These are phyloP conservation scores for Pulveroboletus sp. DNA, from an alignment of 768 basidiomycete genomes.

Conservation along the genomic window DNA sequence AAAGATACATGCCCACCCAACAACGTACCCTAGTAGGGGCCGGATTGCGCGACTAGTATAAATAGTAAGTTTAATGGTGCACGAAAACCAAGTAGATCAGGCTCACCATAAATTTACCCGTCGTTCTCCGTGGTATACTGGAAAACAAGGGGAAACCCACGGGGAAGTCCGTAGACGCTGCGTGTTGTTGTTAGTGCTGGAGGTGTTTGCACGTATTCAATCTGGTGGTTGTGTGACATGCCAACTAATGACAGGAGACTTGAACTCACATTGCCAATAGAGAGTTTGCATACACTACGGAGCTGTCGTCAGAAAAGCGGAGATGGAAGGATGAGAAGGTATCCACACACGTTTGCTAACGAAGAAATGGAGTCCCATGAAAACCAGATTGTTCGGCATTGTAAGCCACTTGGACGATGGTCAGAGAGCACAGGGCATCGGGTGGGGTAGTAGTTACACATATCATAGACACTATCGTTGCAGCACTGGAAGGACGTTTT, in stretches of 20 bases:
- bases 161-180: slow-evolving; percentile 27
- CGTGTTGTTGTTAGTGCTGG: slow-evolving; percentile 27
- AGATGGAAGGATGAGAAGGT: too few relatives aligned
- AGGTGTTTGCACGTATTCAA: slow-evolving; percentile 37
- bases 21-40: slow-evolving; percentile 17
- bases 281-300: slow-evolving; percentile 48
- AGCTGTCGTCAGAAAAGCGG: background rate
- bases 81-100: background rate
- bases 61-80: background rate
- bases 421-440: background rate
- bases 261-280: slow-evolving; percentile 39
- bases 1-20: background rate
- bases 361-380: slow-evolving; percentile 51
- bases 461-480: slow-evolving; percentile 39
- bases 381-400: slow-evolving; percentile 46
- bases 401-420: slow-evolving; percentile 37
- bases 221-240: slow-evolving; percentile 15
- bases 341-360: slow-evolving; percentile 45
- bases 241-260: background rate
- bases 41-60: slow-evolving; percentile 12
- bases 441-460: slow-evolving; percentile 32
- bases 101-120: slow-evolving; percentile 11
- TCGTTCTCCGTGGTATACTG: slow-evolving; percentile 14
- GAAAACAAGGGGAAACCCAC: slow-evolving; percentile 22
- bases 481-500: slow-evolving; percentile 28